Percentiles rank a stretch among this genome's conserved stretches.
These are phyloP conservation scores for Candida freyschussii DNA, from an alignment of 1,139 yeast genomes.

Conservation along the genomic window DNA sequence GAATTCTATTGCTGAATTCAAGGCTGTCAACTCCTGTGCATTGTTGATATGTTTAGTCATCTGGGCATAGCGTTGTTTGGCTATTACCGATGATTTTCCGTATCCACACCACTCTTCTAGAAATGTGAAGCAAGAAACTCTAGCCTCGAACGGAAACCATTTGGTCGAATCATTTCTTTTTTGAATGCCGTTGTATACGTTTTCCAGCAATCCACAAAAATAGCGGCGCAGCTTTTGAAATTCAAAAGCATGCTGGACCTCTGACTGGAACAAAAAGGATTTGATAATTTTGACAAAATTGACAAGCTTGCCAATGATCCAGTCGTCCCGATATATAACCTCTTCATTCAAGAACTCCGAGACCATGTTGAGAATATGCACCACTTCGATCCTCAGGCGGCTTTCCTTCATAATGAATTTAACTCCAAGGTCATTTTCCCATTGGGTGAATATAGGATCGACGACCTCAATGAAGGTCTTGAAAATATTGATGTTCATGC, in stretches of 20 bases:
- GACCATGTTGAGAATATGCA: slow-evolving; percentile 72
- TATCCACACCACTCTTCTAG: slow-evolving; percentile 94
- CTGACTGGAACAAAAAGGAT: slow-evolving; percentile 51
- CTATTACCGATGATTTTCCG: slow-evolving; percentile 58
- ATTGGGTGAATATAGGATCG: slow-evolving; percentile 54
- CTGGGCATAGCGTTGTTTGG: slow-evolving; percentile 60
- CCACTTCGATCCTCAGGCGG: slow-evolving; percentile 65
- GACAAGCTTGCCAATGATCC: slow-evolving; percentile 63
- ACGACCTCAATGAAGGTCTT: slow-evolving; percentile 76
- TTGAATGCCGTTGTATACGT: slow-evolving; percentile 52
- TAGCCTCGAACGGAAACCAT: slow-evolving; percentile 80
- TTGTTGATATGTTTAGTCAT: slow-evolving; percentile 49
- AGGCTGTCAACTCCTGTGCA: slow-evolving; percentile 44
- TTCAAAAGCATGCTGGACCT: slow-evolving; percentile 62
- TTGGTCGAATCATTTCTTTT: slow-evolving; percentile 34
- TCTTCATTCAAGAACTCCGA: slow-evolving; percentile 55
- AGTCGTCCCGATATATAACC: slow-evolving; percentile 55
- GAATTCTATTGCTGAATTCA: slow-evolving; percentile 77
- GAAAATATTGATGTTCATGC: slow-evolving; percentile 86
- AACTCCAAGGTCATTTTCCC: slow-evolving; percentile 43
- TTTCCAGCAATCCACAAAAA: slow-evolving; percentile 74
- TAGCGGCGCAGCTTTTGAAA: slow-evolving; percentile 76
- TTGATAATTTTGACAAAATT: slow-evolving; percentile 63
- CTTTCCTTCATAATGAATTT: slow-evolving; percentile 36
- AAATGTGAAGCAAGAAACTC: slow-evolving; percentile 76